Conservation (phyloP, 768 basidiomycete genomes). For the Lepiota venenata region DNA sequence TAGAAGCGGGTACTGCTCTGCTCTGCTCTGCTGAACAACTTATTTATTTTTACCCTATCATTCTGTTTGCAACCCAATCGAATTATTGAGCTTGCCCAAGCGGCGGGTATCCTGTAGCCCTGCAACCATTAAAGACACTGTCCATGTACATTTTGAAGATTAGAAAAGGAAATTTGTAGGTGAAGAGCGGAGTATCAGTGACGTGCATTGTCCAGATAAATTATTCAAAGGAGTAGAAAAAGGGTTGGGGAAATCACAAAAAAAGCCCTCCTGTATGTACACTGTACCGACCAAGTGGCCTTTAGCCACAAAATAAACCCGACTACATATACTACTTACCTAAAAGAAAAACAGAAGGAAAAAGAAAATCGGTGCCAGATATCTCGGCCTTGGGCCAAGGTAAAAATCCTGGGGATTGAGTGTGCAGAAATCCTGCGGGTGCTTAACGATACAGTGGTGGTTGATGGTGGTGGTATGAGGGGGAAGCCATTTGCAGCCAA, state of each 20-base stretch:
- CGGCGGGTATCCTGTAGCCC: neutral
- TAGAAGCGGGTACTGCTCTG: too few relatives aligned
- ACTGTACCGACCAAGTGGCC: conserved; percentile 10
- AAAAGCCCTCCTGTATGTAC: conserved; percentile 1
- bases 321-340: conserved; percentile 11
- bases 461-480: neutral
- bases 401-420: neutral
- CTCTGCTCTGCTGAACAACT: too few relatives aligned
- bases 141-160: neutral
- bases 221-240: conserved; percentile 8
- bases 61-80: too few relatives aligned
- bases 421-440: neutral
- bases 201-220: conserved; percentile 8
- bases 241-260: neutral
- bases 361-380: conserved; percentile 1
- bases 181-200: conserved; percentile 1
- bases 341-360: neutral
- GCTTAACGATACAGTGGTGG: conserved; percentile 9
- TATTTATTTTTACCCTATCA: too few relatives aligned
- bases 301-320: conserved; percentile 5
- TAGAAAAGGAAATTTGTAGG: neutral
- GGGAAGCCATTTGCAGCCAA: neutral
- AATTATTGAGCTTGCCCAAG: neutral
- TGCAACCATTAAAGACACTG: neutral
- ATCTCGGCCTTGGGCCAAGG: conserved; percentile 9